These are phyloP conservation scores for Isatis tinctoria DNA, from an alignment of 345 rosid species.

Conservation along the genomic window DNA sequence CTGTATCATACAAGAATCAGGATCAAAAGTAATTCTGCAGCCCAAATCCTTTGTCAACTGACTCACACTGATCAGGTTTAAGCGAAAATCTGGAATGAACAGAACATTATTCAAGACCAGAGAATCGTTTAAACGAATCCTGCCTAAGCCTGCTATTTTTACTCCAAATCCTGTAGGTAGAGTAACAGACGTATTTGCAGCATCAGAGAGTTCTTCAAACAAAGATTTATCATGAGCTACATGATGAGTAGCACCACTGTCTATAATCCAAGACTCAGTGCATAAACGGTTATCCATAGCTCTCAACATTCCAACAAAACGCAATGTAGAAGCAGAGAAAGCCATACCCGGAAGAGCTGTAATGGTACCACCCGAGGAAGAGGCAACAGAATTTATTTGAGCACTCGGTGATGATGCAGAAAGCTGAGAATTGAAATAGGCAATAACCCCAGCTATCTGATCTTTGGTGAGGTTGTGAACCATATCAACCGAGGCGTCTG, in stretches of 20 bases:
- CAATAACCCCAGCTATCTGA: neutral
- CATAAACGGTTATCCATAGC: rapidly evolving
- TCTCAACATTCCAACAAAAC: too few relatives aligned
- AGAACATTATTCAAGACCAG: neutral
- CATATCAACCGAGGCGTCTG: too few relatives aligned
- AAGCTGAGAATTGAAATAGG: too few relatives aligned
- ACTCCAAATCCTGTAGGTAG: neutral
- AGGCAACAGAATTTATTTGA: too few relatives aligned
- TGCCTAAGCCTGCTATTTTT: neutral
- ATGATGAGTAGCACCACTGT: too few relatives aligned
- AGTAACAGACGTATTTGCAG: neutral
- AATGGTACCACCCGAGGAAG: too few relatives aligned
- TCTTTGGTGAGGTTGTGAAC: too few relatives aligned
- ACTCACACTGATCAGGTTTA: neutral
- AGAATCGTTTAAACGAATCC: neutral
- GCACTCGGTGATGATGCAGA: too few relatives aligned
- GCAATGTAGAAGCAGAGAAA: too few relatives aligned
- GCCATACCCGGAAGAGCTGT: too few relatives aligned
- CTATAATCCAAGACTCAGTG: too few relatives aligned
- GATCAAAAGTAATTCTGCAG: neutral
- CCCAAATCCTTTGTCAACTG: neutral
- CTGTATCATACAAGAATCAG: neutral
- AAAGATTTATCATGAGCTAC: neutral
- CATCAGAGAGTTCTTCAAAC: neutral
- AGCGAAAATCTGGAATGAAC: neutral